These are phyloP conservation scores for Xylaria arbuscula DNA, from an alignment of 2,329 filamentous ascomycete genomes.

Conservation along the genomic window DNA sequence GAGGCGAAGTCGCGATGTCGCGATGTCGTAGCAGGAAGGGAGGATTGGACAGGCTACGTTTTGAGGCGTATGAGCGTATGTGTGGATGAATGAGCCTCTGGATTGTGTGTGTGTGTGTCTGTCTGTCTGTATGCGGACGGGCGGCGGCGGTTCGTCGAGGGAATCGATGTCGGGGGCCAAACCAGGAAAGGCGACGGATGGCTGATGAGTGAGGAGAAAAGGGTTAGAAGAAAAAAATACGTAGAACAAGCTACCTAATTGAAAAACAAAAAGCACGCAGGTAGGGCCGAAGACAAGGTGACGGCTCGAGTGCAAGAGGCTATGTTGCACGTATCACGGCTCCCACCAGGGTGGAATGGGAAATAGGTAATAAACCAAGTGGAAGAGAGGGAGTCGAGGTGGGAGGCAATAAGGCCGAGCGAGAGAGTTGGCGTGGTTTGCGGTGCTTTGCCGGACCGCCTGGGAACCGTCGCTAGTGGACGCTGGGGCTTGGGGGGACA, in stretches of 20 bases:
- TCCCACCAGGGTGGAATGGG: conserved; percentile 32
- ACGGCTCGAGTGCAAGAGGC: conserved; percentile 23
- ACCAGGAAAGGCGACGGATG: conserved; percentile 15
- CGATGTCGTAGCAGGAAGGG: conserved; percentile 12
- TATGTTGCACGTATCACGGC: conserved; percentile 33
- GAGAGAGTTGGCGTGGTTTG: conserved; percentile 10
- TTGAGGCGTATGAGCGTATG: conserved; percentile 6
- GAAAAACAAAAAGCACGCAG: conserved; percentile 14
- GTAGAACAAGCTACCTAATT: conserved; percentile 21
- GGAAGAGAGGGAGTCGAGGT: conserved; percentile 32
- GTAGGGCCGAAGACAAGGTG: conserved; percentile 31
- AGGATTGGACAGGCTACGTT: conserved; percentile 12
- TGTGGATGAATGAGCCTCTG: not conserved
- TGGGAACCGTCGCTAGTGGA: conserved; percentile 12
- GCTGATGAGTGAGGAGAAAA: conserved; percentile 26
- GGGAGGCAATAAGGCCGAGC: conserved; percentile 40
- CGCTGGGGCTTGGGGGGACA: conserved; percentile 14
- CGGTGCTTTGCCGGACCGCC: conserved; percentile 25
- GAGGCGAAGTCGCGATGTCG: not conserved
- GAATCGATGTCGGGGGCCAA: conserved; percentile 35
- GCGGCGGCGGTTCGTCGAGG: conserved; percentile 10
- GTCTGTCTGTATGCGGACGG: conserved; percentile 5
- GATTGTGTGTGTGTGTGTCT: too few species aligned
- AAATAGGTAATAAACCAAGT: conserved; percentile 23
- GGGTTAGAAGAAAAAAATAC: conserved; percentile 9